Conservation (phyloP, 345 rosid genomes). For the Angophora floribunda region DNA sequence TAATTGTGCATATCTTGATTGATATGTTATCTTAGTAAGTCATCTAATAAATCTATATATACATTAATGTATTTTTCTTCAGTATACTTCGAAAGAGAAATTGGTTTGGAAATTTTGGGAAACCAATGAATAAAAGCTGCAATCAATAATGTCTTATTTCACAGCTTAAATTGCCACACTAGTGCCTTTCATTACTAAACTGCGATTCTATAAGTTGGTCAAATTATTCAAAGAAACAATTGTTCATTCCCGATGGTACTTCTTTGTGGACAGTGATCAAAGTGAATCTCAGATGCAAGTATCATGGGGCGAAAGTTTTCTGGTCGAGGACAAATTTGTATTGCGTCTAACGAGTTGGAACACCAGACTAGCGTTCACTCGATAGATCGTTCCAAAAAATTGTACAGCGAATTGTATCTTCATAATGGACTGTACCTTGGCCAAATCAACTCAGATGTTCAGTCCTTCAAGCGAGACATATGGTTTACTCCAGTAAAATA, state of each 20-base stretch:
- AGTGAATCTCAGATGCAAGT: background rate
- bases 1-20: too few relatives aligned
- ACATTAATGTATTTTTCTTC: too few relatives aligned
- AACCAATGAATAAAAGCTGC: background rate
- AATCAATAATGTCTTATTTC: background rate
- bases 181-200: background rate
- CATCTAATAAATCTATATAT: too few relatives aligned
- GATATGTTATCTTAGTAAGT: too few relatives aligned
- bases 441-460: background rate
- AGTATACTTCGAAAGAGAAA: too few relatives aligned
- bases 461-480: background rate
- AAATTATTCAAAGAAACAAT: background rate
- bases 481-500: background rate
- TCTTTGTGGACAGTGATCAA: background rate
- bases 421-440: background rate
- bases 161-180: background rate
- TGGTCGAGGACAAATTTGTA: background rate
- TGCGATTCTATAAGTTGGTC: background rate
- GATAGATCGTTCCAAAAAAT: background rate
- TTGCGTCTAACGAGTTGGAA: background rate
- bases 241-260: background rate
- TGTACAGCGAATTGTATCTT: background rate
- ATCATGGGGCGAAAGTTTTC: background rate
- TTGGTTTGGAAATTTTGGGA: background rate
- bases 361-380: background rate